A percentile compares a stretch with the other conserved stretches of the same genome.
phyloP scores from a whole-genome alignment of 257 asterid species.

The Plantago ovata region DNA sequence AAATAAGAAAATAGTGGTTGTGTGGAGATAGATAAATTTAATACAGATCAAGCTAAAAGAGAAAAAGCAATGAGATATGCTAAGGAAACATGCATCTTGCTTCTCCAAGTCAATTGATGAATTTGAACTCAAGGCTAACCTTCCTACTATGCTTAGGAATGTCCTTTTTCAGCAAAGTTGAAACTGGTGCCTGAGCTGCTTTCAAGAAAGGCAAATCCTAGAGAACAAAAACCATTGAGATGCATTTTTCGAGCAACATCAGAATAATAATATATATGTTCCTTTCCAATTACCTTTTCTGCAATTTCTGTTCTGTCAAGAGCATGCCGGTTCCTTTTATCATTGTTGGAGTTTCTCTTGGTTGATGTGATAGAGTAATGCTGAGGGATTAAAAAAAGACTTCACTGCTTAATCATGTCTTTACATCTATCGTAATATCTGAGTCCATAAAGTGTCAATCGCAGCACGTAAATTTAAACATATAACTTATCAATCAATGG shows the following conservation, averaged over 20 bases:
- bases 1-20: slow-evolving; percentile 18
- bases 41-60: slow-evolving; percentile 6
- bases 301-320: slow-evolving; percentile 39
- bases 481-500: too few species aligned
- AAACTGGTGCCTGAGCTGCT: slow-evolving; percentile 64
- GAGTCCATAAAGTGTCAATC: slow-evolving; percentile 18
- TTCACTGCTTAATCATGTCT: slow-evolving; percentile 18
- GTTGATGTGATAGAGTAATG: slow-evolving; percentile 48
- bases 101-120: slow-evolving; percentile 14
- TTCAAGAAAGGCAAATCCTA: slow-evolving; percentile 55
- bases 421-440: slow-evolving; percentile 10
- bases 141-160: slow-evolving; percentile 81
- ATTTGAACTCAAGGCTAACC: slow-evolving; percentile 43
- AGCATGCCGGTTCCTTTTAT: slow-evolving; percentile 40
- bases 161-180: slow-evolving; percentile 65
- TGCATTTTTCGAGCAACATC: slow-evolving; percentile 12
- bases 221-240: slow-evolving; percentile 18
- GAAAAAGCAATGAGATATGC: neutral
- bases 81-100: slow-evolving; percentile 10
- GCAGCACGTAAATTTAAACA: slow-evolving; percentile 2
- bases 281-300: slow-evolving; percentile 50
- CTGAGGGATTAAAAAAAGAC: too few species aligned
- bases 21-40: slow-evolving; percentile 19
- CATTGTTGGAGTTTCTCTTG: slow-evolving; percentile 53
- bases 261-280: slow-evolving; percentile 18